These are phyloP conservation scores for Sordariomycetes sp. DNA, from an alignment of 2,329 filamentous ascomycete species.

Conservation along the genomic window DNA sequence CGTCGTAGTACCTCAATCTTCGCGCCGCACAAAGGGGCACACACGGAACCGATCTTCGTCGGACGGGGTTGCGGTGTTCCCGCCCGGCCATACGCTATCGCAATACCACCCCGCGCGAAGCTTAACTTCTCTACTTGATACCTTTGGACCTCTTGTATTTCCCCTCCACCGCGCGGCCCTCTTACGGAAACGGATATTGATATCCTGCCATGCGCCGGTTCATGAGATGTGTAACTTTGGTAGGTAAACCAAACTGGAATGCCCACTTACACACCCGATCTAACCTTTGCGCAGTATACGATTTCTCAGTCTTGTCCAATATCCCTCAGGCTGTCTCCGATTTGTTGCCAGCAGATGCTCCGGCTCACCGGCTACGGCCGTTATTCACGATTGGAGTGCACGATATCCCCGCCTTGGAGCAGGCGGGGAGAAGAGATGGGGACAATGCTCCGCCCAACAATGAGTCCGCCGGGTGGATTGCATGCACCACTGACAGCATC, in stretches of 20 bases:
- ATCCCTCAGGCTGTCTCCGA: slow-evolving; percentile 65
- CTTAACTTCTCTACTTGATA: slow-evolving; percentile 61
- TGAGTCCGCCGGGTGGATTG: slow-evolving; percentile 63
- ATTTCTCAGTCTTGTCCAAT: slow-evolving; percentile 84
- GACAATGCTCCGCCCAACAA: slow-evolving; percentile 12
- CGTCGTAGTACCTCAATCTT: slow-evolving; percentile 23
- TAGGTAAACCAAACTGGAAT: slow-evolving; percentile 23
- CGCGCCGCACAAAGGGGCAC: slow-evolving; percentile 27
- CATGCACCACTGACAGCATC: slow-evolving; percentile 91
- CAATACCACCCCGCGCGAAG: slow-evolving; percentile 79
- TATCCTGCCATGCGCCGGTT: slow-evolving; percentile 78
- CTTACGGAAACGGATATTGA: slow-evolving; percentile 73
- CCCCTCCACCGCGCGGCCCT: slow-evolving; percentile 80
- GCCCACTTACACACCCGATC: neutral
- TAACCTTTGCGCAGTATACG: slow-evolving; percentile 54
- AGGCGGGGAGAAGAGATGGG: neutral
- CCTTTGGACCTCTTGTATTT: slow-evolving; percentile 84
- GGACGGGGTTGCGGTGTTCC: slow-evolving; percentile 44
- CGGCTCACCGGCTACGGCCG: slow-evolving; percentile 56
- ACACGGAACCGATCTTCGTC: slow-evolving; percentile 45
- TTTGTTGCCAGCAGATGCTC: slow-evolving; percentile 47
- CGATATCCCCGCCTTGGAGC: slow-evolving; percentile 63
- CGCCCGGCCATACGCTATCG: slow-evolving; percentile 53
- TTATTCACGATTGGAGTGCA: slow-evolving; percentile 92
- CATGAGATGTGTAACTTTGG: slow-evolving; percentile 80